Evolutionary conservation across 2,329 filamentous ascomycete genomes (phyloP), one percentile per base, ranked within the genome.

Genomic region (Alternaria tenuissima): DNA sequence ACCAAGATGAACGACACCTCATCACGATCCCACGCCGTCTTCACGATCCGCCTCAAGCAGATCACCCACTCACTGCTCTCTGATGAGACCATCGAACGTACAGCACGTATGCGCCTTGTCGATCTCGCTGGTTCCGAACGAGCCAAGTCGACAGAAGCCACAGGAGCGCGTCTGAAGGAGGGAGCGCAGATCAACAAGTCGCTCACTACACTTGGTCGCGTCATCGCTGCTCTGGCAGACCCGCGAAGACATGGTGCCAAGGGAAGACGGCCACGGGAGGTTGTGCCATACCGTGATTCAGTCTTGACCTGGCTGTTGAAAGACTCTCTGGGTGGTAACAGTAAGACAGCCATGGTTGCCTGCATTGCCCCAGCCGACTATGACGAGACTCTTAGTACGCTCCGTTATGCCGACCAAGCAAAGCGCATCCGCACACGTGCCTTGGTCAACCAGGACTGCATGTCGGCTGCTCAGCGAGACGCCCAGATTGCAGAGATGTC

Each of bases 1-100:
- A 99, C 95, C 61, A 98, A 97, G 82, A 99, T 99, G 95, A 99
- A 99, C 80, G 95, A 99, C 79, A 98, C 94, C 3, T 96, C 93
- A 55, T 97, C 93, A 64, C 91, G 95, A 77, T 97, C 93, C 65
- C 95, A 99, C 76, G 93, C 95, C 7, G 95, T 99, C 59, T 99
- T 99, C 79, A 99, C 95, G 28, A 95, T 99, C 70, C 95, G 96
- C 82, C 85, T 99, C 59, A 97, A 97, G 81, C 95, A 98, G 79
- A 99, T 99, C 66, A 94, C 97, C 75, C 94, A 98, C 80, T 94
- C 97, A 71, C 90, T 97, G 81, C 91, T 93, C 54, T 96, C 93
- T n/a, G 95, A 99, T 77, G 94, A 97, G 81, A 98, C 94, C 1
- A 98, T 96, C 14, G 95, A 99, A 79, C 89, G 95, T 65, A 92